Evolutionary conservation across 1,284 basidiomycete genomes (phyloP).

Genomic region (Wolfiporia cocos): DNA sequence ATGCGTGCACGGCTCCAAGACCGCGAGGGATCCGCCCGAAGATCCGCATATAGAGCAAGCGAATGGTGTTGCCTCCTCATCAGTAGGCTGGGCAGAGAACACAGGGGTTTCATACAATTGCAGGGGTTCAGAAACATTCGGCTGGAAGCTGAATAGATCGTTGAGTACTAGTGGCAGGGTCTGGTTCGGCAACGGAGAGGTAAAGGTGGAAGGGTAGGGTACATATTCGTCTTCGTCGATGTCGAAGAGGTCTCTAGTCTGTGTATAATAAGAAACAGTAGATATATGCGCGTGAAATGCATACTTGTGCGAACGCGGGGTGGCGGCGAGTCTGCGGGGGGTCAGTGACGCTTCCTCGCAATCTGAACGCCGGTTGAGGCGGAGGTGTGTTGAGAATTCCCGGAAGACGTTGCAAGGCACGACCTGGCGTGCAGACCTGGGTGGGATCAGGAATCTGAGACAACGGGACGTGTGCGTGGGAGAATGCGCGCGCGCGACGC

Average conservation of each 20-base stretch:
- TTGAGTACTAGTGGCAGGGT: slow-evolving; percentile 27
- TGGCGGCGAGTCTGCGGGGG: slow-evolving; percentile 62
- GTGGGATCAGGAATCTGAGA: slow-evolving; percentile 19
- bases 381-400: slow-evolving; percentile 56
- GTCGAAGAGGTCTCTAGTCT: slow-evolving; percentile 58
- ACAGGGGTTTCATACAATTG: slow-evolving; percentile 21
- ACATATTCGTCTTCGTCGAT: slow-evolving; percentile 65
- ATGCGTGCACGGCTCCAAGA: slow-evolving; percentile 67
- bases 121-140: slow-evolving; percentile 19
- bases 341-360: slow-evolving; percentile 68
- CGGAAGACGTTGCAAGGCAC: slow-evolving; percentile 18
- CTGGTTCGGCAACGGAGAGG: slow-evolving; percentile 27
- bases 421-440: slow-evolving; percentile 28
- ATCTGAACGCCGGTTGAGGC: slow-evolving; percentile 54
- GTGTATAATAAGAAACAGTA: neutral
- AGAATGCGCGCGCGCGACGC: slow-evolving; percentile 48
- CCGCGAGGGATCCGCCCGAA: slow-evolving; percentile 44
- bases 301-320: slow-evolving; percentile 32
- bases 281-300: slow-evolving; percentile 1
- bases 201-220: slow-evolving; percentile 40
- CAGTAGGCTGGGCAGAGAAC: slow-evolving; percentile 8
- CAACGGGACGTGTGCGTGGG: slow-evolving; percentile 25
- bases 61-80: slow-evolving; percentile 6
- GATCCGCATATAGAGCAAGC: slow-evolving; percentile 48
- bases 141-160: slow-evolving; percentile 27